phyloP scores from a whole-genome alignment of 2,329 filamentous ascomycete species.

The Coniochaeta ligniaria region DNA sequence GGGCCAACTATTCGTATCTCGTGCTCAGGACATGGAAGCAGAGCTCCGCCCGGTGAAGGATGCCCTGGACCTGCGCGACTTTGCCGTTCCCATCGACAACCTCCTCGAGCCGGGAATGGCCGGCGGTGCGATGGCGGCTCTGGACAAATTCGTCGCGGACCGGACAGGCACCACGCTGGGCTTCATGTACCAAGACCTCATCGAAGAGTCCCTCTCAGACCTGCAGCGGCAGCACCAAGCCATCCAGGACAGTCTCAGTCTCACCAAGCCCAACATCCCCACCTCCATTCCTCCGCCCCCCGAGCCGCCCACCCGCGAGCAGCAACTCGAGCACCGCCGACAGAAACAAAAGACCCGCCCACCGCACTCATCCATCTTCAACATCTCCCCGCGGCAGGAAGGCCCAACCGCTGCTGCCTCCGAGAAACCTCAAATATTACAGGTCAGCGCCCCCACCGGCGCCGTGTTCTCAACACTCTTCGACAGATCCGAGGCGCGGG shows the following conservation, averaged over 20 bases:
- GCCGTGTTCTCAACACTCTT: constrained; percentile 30
- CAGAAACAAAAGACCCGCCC: constrained; percentile 38
- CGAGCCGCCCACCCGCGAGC: neutral
- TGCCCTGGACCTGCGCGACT: constrained; percentile 30
- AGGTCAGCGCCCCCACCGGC: constrained; percentile 28
- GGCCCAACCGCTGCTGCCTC: neutral
- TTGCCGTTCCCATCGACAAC: constrained; percentile 31
- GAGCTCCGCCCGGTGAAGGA: constrained; percentile 31
- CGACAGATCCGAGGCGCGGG: constrained; percentile 17
- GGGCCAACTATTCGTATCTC: constrained; percentile 26
- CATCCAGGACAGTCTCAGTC: constrained; percentile 13
- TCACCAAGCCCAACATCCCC: neutral
- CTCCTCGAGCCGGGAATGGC: constrained; percentile 32
- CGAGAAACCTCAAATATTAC: constrained; percentile 14
- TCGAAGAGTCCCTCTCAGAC: constrained; percentile 26
- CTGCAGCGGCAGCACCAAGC: constrained; percentile 21
- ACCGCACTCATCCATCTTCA: constrained; percentile 24
- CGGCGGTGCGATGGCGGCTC: constrained; percentile 21
- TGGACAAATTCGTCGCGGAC: constrained; percentile 28
- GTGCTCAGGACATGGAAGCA: constrained; percentile 22
- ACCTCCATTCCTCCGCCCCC: neutral
- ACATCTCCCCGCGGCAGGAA: constrained; percentile 13
- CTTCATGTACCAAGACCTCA: constrained; percentile 32
- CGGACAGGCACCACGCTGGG: constrained; percentile 29
- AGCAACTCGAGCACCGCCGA: constrained; percentile 23